phyloP scores from a whole-genome alignment of 345 rosid species.

The Arabidopsis suecica region DNA sequence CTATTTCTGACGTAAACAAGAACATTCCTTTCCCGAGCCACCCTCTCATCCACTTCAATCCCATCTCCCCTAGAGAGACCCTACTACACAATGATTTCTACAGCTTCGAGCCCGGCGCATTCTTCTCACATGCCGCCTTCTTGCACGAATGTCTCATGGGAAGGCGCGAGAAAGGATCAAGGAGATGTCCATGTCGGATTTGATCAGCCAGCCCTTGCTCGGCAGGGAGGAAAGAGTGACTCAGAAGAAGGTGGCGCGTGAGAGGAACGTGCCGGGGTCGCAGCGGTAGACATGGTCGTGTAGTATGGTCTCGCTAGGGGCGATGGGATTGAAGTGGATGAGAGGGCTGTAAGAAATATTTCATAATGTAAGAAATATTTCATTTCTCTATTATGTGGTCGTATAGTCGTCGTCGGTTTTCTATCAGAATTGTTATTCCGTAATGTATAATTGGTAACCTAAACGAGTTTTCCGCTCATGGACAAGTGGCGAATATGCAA shows the following conservation, averaged over 20 bases:
- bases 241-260: not conserved
- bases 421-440: too few relatives aligned
- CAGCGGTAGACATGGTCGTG: not conserved
- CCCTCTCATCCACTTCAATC: not conserved
- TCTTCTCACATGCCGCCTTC: not conserved
- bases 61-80: not conserved
- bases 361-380: too few relatives aligned
- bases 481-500: too few relatives aligned
- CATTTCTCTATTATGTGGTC: too few relatives aligned
- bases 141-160: not conserved
- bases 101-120: not conserved
- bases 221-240: conserved; percentile 7
- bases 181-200: not conserved
- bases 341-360: too few relatives aligned
- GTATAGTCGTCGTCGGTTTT: too few relatives aligned
- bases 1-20: not conserved
- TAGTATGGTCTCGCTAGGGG: not conserved
- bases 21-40: not conserved
- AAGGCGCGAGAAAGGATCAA: too few relatives aligned
- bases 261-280: not conserved
- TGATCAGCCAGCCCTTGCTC: not conserved
- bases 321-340: too few relatives aligned
- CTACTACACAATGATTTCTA: not conserved
- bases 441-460: too few relatives aligned
- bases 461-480: too few relatives aligned